Percentiles rank a stretch among this genome's conserved stretches.
Evolutionary conservation across 768 basidiomycete genomes (phyloP).

Genomic region (Collybiopsis confluens): DNA sequence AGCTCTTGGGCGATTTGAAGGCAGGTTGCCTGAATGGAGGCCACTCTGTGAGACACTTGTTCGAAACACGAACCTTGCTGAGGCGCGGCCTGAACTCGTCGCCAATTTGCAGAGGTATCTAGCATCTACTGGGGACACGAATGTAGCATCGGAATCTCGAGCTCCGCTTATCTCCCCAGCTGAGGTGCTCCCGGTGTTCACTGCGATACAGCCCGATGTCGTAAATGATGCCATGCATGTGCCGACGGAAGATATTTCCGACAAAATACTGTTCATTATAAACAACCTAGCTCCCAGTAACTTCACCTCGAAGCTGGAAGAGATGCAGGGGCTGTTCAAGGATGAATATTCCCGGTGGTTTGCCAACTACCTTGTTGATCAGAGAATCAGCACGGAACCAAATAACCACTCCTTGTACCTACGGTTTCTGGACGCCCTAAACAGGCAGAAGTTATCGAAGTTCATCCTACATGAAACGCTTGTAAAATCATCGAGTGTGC

Average conservation of each 20-base stretch:
- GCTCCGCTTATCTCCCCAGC: conserved; percentile 16
- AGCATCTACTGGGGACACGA: conserved; percentile 41
- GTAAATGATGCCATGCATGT: conserved; percentile 56
- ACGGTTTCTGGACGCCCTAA: conserved; percentile 84
- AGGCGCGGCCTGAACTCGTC: conserved; percentile 79
- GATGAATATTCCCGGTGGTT: conserved; percentile 91
- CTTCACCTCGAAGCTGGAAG: conserved; percentile 80
- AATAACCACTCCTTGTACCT: conserved; percentile 97
- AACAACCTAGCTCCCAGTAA: conserved; percentile 96
- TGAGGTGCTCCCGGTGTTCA: conserved; percentile 61
- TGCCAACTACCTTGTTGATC: conserved; percentile 94
- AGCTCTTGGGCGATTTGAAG: conserved; percentile 85
- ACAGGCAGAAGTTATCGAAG: conserved; percentile 59
- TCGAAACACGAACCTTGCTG: conserved; percentile 80
- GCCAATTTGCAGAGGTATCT: conserved; percentile 69
- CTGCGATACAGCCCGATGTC: conserved; percentile 69
- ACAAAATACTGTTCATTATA: conserved; percentile 95
- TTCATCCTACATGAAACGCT: conserved; percentile 94
- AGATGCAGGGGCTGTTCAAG: conserved; percentile 83
- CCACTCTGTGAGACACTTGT: conserved; percentile 87
- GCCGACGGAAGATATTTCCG: conserved; percentile 85
- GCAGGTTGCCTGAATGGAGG: conserved; percentile 85
- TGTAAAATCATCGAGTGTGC: conserved; percentile 74
- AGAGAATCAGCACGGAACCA: conserved; percentile 91
- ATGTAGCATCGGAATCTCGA: conserved; percentile 21